These are phyloP conservation scores for Rhododendron williamsianum DNA, from an alignment of 148 eudicot species.

Conservation along the genomic window DNA sequence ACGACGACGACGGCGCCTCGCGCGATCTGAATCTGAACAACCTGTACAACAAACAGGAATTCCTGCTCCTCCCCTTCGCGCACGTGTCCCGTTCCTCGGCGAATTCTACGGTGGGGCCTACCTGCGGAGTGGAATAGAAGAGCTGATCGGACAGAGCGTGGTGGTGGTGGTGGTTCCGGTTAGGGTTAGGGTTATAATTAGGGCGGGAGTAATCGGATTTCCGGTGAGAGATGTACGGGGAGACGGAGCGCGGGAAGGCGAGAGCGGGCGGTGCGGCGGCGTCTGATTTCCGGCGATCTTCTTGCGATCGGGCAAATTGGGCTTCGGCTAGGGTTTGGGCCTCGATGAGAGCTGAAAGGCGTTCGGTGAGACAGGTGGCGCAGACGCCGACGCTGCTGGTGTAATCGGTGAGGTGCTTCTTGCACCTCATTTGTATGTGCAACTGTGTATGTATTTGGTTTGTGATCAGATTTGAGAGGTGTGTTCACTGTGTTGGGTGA, in stretches of 20 bases:
- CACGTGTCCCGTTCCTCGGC: neutral
- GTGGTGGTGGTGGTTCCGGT: neutral
- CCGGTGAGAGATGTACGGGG: constrained; percentile 58
- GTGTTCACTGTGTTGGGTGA: too few relatives aligned
- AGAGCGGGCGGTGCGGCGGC: constrained; percentile 29
- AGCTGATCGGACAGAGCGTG: constrained; percentile 25
- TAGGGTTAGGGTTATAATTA: neutral
- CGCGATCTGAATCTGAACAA: constrained; percentile 68
- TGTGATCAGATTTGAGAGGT: neutral
- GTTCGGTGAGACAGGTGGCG: constrained; percentile 77
- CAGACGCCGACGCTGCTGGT: constrained; percentile 72
- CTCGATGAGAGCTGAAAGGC: constrained; percentile 39
- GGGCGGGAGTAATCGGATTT: constrained; percentile 35
- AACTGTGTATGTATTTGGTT: neutral
- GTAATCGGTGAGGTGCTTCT: constrained; percentile 52
- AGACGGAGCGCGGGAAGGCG: constrained; percentile 65
- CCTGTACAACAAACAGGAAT: constrained; percentile 27
- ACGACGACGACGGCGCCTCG: neutral
- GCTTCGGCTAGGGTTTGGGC: constrained; percentile 35
- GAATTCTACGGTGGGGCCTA: constrained; percentile 24
- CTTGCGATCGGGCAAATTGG: constrained; percentile 4
- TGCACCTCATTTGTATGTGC: constrained; percentile 61
- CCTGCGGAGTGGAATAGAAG: constrained; percentile 60
- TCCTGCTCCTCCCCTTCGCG: constrained; percentile 11
- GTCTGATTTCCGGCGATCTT: constrained; percentile 21